Evolutionary conservation across 768 basidiomycete species (phyloP).

Genomic region (Kwoniella sp.): DNA sequence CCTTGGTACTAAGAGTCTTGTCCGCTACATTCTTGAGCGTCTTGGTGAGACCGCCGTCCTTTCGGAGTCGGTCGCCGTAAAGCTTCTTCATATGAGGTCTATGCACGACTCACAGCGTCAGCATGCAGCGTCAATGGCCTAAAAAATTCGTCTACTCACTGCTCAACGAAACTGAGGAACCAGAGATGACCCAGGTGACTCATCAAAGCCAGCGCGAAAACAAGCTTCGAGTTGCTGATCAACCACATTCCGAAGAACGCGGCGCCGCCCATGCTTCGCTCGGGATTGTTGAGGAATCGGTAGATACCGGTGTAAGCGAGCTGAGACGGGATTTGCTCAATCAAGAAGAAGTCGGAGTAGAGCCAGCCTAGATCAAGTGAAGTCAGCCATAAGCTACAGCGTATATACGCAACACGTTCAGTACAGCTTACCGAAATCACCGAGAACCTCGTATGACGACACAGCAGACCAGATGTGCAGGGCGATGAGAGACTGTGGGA

Average conservation of each 20-base stretch:
- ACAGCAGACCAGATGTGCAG: constrained; percentile 88
- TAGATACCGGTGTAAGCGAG: constrained; percentile 97
- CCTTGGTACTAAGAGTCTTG: constrained; percentile 69
- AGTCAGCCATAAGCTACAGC: neutral
- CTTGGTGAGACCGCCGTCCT: constrained; percentile 96
- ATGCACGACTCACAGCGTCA: neutral
- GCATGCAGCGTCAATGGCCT: neutral
- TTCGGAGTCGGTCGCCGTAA: constrained; percentile 88
- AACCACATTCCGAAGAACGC: constrained; percentile 91
- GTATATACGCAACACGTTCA: neutral
- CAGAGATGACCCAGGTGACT: constrained; percentile 90
- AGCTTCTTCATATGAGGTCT: constrained; percentile 99
- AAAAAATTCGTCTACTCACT: constrained; percentile 63
- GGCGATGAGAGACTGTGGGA: constrained; percentile 70
- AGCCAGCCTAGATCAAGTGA: constrained; percentile 76
- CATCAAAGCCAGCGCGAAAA: constrained; percentile 78
- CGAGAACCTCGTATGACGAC: constrained; percentile 89
- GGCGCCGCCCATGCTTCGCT: constrained; percentile 85
- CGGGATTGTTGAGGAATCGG: constrained; percentile 94
- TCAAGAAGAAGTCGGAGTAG: constrained; percentile 93
- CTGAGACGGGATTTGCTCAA: constrained; percentile 82
- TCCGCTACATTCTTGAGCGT: constrained; percentile 94
- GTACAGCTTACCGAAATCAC: constrained; percentile 73
- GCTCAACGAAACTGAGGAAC: constrained; percentile 90
- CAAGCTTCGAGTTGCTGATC: constrained; percentile 90